Base-by-base conservation (phyloP, 495 filamentous ascomycete species). In the Thozetella sp. region DNA sequence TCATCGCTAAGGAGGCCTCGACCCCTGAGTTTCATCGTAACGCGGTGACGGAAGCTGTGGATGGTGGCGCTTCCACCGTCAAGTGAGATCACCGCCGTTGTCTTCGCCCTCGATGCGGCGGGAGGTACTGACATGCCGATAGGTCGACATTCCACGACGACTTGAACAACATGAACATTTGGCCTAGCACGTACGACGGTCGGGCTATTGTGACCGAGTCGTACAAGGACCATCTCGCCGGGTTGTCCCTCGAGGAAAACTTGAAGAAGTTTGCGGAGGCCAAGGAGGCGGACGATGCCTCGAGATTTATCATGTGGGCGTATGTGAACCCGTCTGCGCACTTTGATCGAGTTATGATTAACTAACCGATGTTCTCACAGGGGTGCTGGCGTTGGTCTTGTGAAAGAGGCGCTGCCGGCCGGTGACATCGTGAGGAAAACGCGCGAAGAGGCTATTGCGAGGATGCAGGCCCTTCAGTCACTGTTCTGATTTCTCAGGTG, bases 371-470 rank as follows among this genome's bases (percentile, higher is more conserved):
- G 22, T n/a, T 13, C 10, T 24, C 15, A 2, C 53, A 79, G 75
- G 25, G 79, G 80, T 24, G 78, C 80, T 4, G 80, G 75, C 9
- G 86, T 91, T 3, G 92, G 88, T 4, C 74, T 87, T 27, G 77
- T 95, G 24, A 77, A 77, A 54, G 77, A 87, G 12, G 83, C 90
- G 34, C 79, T 86, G 64, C 89, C 92, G 0, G 92, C 92, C 0
- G 85, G 78, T 25, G 77, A 83, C 51, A 92, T 95, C 71, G 84
- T 94, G 34, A 80, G 74, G 60, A 80, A 88, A 63, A 88, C 90
- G 78, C 85, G 93, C 12, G 72, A 78, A 51, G 83, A 89, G 68
- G 88, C 91, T 4, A 75, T 87, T 45, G 73, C 81, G 22, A 73
- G 85, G 15, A 75, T 79, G 15, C 25, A 25, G 55, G 51, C 51